Evolutionary conservation across 257 asterid species (phyloP), one percentile per base, ranked within the genome.

Genomic region (Lycium barbarum): DNA sequence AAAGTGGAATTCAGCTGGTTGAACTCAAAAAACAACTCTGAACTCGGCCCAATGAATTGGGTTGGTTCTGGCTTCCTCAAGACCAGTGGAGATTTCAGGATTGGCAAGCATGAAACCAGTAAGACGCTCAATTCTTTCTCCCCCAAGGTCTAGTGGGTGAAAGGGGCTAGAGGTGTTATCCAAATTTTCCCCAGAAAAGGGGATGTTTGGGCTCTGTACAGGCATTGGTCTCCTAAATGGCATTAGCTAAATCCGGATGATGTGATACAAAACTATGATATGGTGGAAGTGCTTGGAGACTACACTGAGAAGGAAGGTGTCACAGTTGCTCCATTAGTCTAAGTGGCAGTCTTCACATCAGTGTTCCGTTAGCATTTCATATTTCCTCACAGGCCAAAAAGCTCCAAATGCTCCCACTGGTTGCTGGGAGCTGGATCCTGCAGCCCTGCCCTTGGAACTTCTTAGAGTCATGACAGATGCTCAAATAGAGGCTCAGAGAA

Each of bases 171-270:
- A 88, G 96, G 95, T 59, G 87, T 86, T 12, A 83, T 91, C 59
- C 91, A 88, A 58, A 87, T 93, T 55, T 88, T 83, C 54, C 95
- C 98, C 6, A 63, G 85, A n/a, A 90, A 91, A 87, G 96, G 97
- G 13, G 95, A 93, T 35, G 87, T 91, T 81, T 93, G 98, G 98
- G 97, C 97, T 1, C 54, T 92, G 89, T 92, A 90, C 84, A 84
- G 88, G 87, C 90, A 95, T 87, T 93, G 97, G 98, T 91, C 95
- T 20, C 86, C 89, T 35, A 87, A 92, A 80, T 95, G 98, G 98
- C 84, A 93, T 36, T 93, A 83, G 87, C 79, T 38, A 49, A 91
- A 93, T 7, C 85, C 86, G 0, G 91, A 89, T 83, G 93, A 92
- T 66, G 89, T 70, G 40, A 80, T 91, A 62, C 94, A 84, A 33